Base-by-base conservation (phyloP, 2,329 filamentous ascomycete genomes). In the Ambrosiella xylebori region DNA sequence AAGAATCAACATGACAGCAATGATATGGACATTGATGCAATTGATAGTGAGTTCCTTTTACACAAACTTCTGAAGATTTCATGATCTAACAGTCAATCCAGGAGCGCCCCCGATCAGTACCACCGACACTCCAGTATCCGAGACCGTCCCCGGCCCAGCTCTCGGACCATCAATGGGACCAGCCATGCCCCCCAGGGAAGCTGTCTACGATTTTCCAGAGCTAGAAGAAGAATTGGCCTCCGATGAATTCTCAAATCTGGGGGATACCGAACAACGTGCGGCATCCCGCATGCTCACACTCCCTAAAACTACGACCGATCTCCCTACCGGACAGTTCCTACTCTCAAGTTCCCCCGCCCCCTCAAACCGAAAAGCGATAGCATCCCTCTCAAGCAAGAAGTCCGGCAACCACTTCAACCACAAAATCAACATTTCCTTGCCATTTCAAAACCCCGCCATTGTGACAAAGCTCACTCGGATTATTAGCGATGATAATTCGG, bases 361-460 rank as follows among this genome's bases (percentile, higher is more conserved):
- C 7, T 54, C 52, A 2, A 41, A 27, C 15, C 8, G 37, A 12
- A 54, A 54, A 54, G 52, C 52, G 8, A 54, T 41, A 13, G 52
- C 52, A 41, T 27, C 52, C 15, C 37, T 54, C 3, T n/a, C 40
- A 41, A 19, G 91, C n/a, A 93, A 93, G 71, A 81, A 80, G 65
- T 80, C 84, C 62, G 83, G 83, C 3, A 75, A 82, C 13, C 87
- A 93, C 69, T 91, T 91, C 74, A 90, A 93, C 67, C 74, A 81
- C 64, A 82, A 85, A 61, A 73, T 93, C 7, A 79, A 84, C 40
- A 75, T 76, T 59, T 85, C 83, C 0, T 70, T 78, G 0, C 80
- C 84, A 7, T 71, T 90, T 60, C 78, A 79, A 56, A 91, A 91
- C 65, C 87, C 87, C 1, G 79, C 77, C 47, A 71, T 90, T 57